These are phyloP conservation scores for Auriscalpium orientale DNA, from an alignment of 768 basidiomycete species.

Conservation along the genomic window DNA sequence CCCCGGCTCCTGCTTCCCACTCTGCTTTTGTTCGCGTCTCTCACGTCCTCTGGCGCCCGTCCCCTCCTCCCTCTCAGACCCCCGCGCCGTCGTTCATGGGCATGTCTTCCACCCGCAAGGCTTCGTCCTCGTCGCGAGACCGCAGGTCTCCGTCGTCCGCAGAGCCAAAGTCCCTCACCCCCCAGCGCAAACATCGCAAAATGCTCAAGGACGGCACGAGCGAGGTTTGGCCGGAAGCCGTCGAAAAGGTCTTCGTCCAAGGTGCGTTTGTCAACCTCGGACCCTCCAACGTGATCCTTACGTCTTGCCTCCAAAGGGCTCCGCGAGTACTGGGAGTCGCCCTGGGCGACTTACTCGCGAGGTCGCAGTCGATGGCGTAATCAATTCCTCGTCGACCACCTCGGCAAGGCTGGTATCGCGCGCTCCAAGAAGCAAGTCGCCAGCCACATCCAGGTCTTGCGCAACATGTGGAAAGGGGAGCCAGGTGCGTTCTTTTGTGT, in stretches of 20 bases:
- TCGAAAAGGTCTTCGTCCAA: slow-evolving; percentile 73
- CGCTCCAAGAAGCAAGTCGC: slow-evolving; percentile 85
- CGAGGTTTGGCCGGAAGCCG: slow-evolving; percentile 77
- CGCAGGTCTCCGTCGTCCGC: slow-evolving; percentile 9
- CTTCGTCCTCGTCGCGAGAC: slow-evolving; percentile 20
- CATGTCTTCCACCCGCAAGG: slow-evolving; percentile 20
- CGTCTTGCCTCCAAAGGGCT: slow-evolving; percentile 39
- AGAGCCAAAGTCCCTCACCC: slow-evolving; percentile 44
- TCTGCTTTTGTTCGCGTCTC: background rate
- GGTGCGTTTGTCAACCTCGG: slow-evolving; percentile 31
- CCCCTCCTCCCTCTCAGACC: slow-evolving; percentile 10
- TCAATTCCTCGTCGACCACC: slow-evolving; percentile 78
- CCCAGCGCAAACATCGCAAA: slow-evolving; percentile 77
- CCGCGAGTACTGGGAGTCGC: slow-evolving; percentile 71
- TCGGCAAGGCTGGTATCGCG: slow-evolving; percentile 58
- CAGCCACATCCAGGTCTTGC: slow-evolving; percentile 78
- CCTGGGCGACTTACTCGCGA: slow-evolving; percentile 72
- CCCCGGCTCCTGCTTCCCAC: slow-evolving; percentile 5
- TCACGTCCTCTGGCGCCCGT: background rate
- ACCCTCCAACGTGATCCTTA: slow-evolving; percentile 3
- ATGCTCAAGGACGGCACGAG: slow-evolving; percentile 72
- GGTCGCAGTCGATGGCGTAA: slow-evolving; percentile 78
- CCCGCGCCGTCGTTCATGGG: slow-evolving; percentile 10
- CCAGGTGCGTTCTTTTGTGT: slow-evolving; percentile 38
- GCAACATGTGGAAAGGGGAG: slow-evolving; percentile 86